Conservation (phyloP, 2,329 filamentous ascomycete species). For the Xylaria sp. region DNA sequence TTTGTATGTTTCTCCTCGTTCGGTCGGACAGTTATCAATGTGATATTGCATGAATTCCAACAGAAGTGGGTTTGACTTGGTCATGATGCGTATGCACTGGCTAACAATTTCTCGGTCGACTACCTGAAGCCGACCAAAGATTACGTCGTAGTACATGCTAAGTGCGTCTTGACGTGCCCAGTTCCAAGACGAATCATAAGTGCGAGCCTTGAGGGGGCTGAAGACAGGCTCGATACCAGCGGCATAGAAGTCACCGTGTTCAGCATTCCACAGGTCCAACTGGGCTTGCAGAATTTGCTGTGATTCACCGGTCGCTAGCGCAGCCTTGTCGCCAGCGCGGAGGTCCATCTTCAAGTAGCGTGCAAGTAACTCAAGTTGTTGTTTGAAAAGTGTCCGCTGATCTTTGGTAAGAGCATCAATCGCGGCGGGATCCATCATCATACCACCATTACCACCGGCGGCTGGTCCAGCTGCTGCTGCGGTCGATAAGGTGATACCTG, state of each 20-base stretch:
- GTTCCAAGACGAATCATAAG: conserved; percentile 99
- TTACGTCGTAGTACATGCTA: conserved; percentile 99
- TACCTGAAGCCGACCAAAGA: conserved; percentile 90
- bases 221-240: conserved; percentile 93
- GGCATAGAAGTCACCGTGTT: conserved; percentile 97
- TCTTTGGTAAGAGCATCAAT: conserved; percentile 97
- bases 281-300: conserved; percentile 89
- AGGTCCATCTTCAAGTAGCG: conserved; percentile 97
- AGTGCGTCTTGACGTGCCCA: conserved; percentile 98
- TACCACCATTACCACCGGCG: conserved; percentile 74
- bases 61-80: conserved; percentile 92
- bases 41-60: conserved; percentile 99
- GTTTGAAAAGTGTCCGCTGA: conserved; percentile 94
- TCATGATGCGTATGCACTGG: conserved; percentile 99
- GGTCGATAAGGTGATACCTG: conserved; percentile 82
- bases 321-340: conserved; percentile 93
- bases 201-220: conserved; percentile 88
- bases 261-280: conserved; percentile 90
- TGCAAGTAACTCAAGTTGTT: conserved; percentile 93
- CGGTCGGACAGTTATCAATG: conserved; percentile 97
- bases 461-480: conserved; percentile 75
- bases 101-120: conserved; percentile 98
- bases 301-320: conserved; percentile 81
- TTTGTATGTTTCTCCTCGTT: conserved; percentile 95
- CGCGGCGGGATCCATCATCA: conserved; percentile 99